These are phyloP conservation scores for Macrotyloma uniflorum DNA, from an alignment of 306 rosid species.

Conservation along the genomic window DNA sequence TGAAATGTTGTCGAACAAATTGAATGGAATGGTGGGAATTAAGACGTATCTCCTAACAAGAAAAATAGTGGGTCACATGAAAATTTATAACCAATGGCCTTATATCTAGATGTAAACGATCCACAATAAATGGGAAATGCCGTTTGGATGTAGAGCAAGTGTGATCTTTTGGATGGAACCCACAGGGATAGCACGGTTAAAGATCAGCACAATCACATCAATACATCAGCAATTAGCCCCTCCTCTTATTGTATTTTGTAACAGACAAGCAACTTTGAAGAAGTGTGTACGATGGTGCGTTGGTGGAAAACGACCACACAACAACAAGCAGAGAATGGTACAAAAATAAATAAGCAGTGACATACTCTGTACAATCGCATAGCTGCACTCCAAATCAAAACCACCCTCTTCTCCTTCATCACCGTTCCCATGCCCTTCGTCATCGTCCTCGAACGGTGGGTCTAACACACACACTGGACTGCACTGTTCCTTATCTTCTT, in stretches of 20 bases:
- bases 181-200: slow-evolving; percentile 52
- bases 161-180: slow-evolving; percentile 61
- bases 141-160: slow-evolving; percentile 25
- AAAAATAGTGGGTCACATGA: slow-evolving; percentile 47
- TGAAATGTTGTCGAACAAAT: slow-evolving; percentile 35
- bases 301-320: slow-evolving; percentile 55
- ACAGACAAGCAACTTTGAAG: slow-evolving; percentile 37
- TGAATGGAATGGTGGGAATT: slow-evolving; percentile 38
- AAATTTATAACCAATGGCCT: slow-evolving; percentile 21
- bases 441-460: slow-evolving; percentile 86
- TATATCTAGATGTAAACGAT: slow-evolving; percentile 16
- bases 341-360: slow-evolving; percentile 42
- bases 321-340: slow-evolving; percentile 41
- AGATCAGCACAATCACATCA: slow-evolving; percentile 42
- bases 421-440: slow-evolving; percentile 47
- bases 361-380: slow-evolving; percentile 88
- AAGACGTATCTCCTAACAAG: slow-evolving; percentile 40
- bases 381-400: slow-evolving; percentile 81
- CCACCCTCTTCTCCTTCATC: slow-evolving; percentile 38
- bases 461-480: slow-evolving; percentile 97
- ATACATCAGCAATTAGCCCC: slow-evolving; percentile 25
- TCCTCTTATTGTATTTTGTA: background rate
- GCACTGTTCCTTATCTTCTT: slow-evolving; percentile 91
- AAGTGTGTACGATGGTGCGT: slow-evolving; percentile 37
- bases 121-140: slow-evolving; percentile 40